phyloP scores from a whole-genome alignment of 2,329 filamentous ascomycete genomes.

The Aspergillus spinulosporus region DNA sequence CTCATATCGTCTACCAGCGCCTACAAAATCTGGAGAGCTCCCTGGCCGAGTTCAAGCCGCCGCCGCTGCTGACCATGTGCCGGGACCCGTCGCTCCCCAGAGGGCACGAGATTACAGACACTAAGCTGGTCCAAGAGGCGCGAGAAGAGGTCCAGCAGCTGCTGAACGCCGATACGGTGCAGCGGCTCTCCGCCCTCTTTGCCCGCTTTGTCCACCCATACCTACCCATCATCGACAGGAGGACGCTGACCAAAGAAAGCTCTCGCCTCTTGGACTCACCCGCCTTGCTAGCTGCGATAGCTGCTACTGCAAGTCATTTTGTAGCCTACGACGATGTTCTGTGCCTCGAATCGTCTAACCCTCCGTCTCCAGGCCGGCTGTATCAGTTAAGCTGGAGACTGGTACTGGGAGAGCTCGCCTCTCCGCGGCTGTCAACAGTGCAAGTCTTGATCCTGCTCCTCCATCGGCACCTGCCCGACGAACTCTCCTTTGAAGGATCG shows the following conservation, averaged over 20 bases:
- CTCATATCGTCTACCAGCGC: not conserved
- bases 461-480: not conserved
- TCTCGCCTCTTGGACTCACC: not conserved
- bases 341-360: not conserved
- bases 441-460: not conserved
- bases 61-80: not conserved
- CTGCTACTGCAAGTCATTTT: not conserved
- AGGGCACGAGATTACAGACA: not conserved
- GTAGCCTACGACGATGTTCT: not conserved
- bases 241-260: not conserved
- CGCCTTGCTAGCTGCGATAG: not conserved
- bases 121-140: not conserved
- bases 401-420: not conserved
- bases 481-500: not conserved
- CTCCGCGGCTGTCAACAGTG: not conserved
- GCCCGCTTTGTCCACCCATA: not conserved
- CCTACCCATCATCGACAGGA: not conserved
- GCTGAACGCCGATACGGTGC: not conserved
- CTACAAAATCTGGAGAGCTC: not conserved
- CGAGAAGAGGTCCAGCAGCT: not conserved
- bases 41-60: not conserved
- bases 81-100: not conserved
- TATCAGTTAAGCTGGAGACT: not conserved
- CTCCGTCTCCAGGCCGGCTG: not conserved
- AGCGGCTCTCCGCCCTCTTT: not conserved